Evolutionary conservation across 495 filamentous ascomycete genomes (phyloP), one percentile per base, ranked within the genome.

Genomic region (Alectoria sarmentosa): DNA sequence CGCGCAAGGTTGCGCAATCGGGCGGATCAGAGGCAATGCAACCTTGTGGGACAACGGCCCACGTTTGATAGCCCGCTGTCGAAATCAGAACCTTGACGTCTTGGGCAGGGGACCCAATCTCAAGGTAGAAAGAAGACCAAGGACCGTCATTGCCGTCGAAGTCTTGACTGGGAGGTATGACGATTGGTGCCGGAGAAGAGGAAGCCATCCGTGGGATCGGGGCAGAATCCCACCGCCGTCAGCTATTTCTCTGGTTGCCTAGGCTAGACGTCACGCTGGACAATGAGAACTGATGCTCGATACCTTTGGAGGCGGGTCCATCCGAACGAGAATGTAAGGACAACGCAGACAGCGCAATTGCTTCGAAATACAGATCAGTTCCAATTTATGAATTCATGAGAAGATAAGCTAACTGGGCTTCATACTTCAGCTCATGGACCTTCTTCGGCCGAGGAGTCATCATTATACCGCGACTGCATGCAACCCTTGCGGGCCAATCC

Each of bases 1-100:
- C 82, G 61, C 82, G 71, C 7, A 73, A 70, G 6, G 74, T 70
- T 4, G 74, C 72, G 67, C 81, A 85, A 54, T 73, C 66, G 5
- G 66, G 37, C 9, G 67, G 65, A 61, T 72, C 69, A 11, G 65
- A 62, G 23, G 65, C 60, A 19, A 52, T 58, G 54, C 76, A 78
- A 5, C 73, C 76, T 67, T 75, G 60, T 10, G 69, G 63, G n/a
- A 74, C 69, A 9, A 77, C 66, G 0, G 62, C 69, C 73, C 72
- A 72, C n/a, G 67, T 69, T 21, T 63, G 42, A 28, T 62, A 69
- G 11, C 60, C 60, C 14, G 69, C 59, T 17, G 74, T 75, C 41
- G 71, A 72, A 44, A 67, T 37, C 15, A 75, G 61, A 23, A 73
- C 61, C 60, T 62, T 61, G 49, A 77, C 68, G 6, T 28, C 62